Evolutionary conservation across 805 yeast genomes (phyloP).

Genomic region (Zygotorulaspora danielsina): DNA sequence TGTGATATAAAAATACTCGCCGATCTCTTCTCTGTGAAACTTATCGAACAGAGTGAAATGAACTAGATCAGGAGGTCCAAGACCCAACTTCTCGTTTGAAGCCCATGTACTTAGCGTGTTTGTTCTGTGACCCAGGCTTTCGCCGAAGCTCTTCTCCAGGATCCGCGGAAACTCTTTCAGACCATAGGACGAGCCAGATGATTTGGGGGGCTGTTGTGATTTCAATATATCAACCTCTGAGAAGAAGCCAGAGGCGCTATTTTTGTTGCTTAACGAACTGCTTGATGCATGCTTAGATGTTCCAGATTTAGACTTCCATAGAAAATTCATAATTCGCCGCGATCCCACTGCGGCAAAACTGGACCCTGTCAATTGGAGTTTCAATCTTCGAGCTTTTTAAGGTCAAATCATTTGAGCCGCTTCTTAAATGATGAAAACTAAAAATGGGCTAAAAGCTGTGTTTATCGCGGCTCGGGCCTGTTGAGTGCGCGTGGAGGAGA

Average conservation of each 20-base stretch:
- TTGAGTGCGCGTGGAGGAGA: too few species aligned
- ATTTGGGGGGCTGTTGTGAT: slow-evolving; percentile 6
- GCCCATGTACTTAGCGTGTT: slow-evolving; percentile 19
- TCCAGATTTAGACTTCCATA: slow-evolving; percentile 34
- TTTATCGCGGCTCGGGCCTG: too few species aligned
- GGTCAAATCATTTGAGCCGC: background rate
- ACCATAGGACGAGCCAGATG: slow-evolving; percentile 7
- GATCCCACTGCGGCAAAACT: background rate
- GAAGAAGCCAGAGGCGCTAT: slow-evolving; percentile 16
- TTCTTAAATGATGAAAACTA: too few species aligned
- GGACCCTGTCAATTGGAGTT: background rate
- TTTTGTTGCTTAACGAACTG: slow-evolving; percentile 5
- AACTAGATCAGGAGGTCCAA: slow-evolving; percentile 72
- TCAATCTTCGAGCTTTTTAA: slow-evolving; percentile 1
- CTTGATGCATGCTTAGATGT: slow-evolving; percentile 36
- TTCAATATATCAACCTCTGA: slow-evolving; percentile 15
- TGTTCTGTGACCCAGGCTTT: slow-evolving; percentile 30
- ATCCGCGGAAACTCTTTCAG: slow-evolving; percentile 28
- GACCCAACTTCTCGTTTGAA: slow-evolving; percentile 33
- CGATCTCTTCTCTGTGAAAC: slow-evolving; percentile 43
- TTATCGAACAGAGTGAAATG: slow-evolving; percentile 43
- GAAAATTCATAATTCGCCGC: slow-evolving; percentile 10
- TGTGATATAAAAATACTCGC: slow-evolving; percentile 46
- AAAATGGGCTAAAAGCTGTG: too few species aligned
- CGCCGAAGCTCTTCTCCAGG: slow-evolving; percentile 31